These are phyloP conservation scores for Vitis rotundifolia DNA, from an alignment of 164 flowering plant genomes.

Conservation along the genomic window DNA sequence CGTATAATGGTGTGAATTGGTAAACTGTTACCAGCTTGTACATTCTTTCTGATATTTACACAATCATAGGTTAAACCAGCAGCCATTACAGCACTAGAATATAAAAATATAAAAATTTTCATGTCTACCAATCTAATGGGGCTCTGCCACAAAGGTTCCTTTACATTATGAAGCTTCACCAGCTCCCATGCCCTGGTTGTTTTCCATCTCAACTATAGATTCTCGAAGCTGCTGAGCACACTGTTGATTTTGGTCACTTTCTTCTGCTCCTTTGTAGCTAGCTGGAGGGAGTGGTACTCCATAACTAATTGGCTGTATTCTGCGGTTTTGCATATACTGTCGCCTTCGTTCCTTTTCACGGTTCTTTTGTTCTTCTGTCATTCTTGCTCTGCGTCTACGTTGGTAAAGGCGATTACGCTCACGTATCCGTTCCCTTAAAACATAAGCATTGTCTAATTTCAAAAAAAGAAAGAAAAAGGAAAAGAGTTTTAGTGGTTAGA, in stretches of 20 bases:
- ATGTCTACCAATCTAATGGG: not conserved
- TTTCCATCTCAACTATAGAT: constrained; percentile 17
- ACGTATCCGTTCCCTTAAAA: constrained; percentile 25
- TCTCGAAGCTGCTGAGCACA: constrained; percentile 24
- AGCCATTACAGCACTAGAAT: not conserved
- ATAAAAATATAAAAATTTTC: not conserved
- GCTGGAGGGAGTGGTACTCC: constrained; percentile 15
- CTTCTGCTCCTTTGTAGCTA: constrained; percentile 12
- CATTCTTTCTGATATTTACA: not conserved
- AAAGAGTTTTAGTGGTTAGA: not conserved
- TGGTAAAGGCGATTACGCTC: constrained; percentile 27
- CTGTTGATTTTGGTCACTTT: constrained; percentile 19
- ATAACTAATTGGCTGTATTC: constrained; percentile 21
- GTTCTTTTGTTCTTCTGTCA: constrained; percentile 30
- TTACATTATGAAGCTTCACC: constrained; percentile 20
- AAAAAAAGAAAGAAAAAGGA: not conserved
- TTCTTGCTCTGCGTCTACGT: constrained; percentile 27
- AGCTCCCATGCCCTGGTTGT: constrained; percentile 17
- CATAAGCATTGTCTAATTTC: constrained; percentile 14
- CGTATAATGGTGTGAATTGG: too few species aligned
- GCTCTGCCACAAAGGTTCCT: not conserved
- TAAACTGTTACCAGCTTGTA: not conserved
- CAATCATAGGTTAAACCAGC: not conserved
- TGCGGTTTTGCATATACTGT: constrained; percentile 31
- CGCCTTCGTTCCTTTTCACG: constrained; percentile 31